Evolutionary conservation across 1,284 basidiomycete species (phyloP).

Genomic region (Athelia psychrophila): DNA sequence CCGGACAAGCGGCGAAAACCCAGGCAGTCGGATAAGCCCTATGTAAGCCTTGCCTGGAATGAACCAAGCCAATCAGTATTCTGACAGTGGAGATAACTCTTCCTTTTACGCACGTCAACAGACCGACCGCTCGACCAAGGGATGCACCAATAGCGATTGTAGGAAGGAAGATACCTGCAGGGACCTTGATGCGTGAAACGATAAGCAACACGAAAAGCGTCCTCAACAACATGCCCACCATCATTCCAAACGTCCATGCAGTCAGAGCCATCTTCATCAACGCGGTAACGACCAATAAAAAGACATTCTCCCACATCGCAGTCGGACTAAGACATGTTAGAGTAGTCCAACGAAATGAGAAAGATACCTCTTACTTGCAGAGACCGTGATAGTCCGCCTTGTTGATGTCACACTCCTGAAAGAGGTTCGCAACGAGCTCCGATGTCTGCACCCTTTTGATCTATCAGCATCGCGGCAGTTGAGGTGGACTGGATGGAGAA

Average conservation of each 20-base stretch:
- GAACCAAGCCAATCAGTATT: not conserved
- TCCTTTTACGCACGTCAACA: slow-evolving; percentile 53
- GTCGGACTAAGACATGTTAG: slow-evolving; percentile 40
- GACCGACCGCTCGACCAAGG: slow-evolving; percentile 63
- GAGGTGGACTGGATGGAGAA: slow-evolving; percentile 1
- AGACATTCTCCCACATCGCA: slow-evolving; percentile 64
- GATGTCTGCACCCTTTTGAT: slow-evolving; percentile 59
- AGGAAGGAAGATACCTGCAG: slow-evolving; percentile 73
- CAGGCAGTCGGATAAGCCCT: slow-evolving; percentile 59
- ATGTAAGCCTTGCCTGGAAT: slow-evolving; percentile 58
- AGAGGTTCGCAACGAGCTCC: slow-evolving; percentile 68
- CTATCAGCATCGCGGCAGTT: slow-evolving; percentile 1
- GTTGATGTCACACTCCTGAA: slow-evolving; percentile 66
- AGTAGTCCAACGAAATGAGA: not conserved
- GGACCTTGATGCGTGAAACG: slow-evolving; percentile 39
- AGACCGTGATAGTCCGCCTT: slow-evolving; percentile 69
- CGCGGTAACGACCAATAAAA: slow-evolving; percentile 61
- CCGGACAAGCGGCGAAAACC: slow-evolving; percentile 69
- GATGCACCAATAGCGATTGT: slow-evolving; percentile 73
- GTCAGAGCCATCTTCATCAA: slow-evolving; percentile 60
- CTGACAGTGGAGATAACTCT: too few species aligned
- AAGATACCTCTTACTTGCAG: slow-evolving; percentile 57
- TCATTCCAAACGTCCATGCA: slow-evolving; percentile 77
- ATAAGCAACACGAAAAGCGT: not conserved
- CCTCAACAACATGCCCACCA: slow-evolving; percentile 38